Conservation (phyloP, 768 basidiomycete species). For the Pisolithus albus region DNA sequence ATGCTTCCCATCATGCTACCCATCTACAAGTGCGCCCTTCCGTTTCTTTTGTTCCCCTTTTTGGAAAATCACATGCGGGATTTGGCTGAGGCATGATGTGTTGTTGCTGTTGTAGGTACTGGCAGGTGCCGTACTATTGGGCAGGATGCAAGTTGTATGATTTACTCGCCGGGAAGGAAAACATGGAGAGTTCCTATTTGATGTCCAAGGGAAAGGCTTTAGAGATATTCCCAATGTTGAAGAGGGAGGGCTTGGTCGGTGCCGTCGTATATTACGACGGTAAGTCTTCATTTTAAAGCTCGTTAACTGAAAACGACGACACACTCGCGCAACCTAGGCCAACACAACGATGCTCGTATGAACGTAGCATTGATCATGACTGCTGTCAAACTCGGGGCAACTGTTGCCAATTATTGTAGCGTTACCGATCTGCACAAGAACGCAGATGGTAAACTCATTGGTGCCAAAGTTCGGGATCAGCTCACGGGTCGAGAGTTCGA, state of each 20-base stretch:
- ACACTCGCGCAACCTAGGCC: conserved; percentile 44
- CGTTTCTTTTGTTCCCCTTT: neutral
- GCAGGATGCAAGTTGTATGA: conserved; percentile 97
- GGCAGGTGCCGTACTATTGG: conserved; percentile 97
- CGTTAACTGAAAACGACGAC: neutral
- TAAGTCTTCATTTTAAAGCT: conserved; percentile 23
- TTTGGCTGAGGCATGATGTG: neutral
- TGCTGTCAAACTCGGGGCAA: conserved; percentile 87
- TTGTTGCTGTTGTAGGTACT: conserved; percentile 48
- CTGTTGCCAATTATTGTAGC: conserved; percentile 84
- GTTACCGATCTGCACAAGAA: conserved; percentile 75
- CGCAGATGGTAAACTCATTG: conserved; percentile 52
- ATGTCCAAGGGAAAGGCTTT: conserved; percentile 93
- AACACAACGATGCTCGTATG: conserved; percentile 99
- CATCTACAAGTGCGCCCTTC: conserved; percentile 69
- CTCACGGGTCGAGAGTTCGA: conserved; percentile 79
- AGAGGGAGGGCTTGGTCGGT: conserved; percentile 84
- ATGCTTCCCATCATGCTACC: conserved; percentile 98
- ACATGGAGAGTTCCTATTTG: conserved; percentile 92
- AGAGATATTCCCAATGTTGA: conserved; percentile 95
- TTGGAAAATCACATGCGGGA: neutral
- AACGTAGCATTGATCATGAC: conserved; percentile 93
- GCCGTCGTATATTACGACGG: conserved; percentile 98
- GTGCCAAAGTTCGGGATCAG: conserved; percentile 72
- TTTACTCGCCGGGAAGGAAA: conserved; percentile 88